These are phyloP conservation scores for Borealophlyctis nickersoniae DNA, from an alignment of 192 early-diverging fungal species.

Conservation along the genomic window DNA sequence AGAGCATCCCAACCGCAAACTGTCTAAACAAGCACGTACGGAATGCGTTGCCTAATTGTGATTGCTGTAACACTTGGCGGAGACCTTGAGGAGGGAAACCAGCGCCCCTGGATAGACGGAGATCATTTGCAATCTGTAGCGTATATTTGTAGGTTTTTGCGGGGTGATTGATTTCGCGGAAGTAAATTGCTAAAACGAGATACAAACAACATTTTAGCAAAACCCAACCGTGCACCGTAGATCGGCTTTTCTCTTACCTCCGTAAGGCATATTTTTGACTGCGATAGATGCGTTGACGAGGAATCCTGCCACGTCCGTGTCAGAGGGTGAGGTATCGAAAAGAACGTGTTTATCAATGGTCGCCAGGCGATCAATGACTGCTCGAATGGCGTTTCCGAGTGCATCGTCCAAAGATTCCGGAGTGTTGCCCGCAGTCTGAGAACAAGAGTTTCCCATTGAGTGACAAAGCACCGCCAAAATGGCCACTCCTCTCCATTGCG, in stretches of 20 bases:
- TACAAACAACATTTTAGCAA: not conserved
- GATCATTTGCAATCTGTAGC: constrained; percentile 53
- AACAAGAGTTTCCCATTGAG: no score
- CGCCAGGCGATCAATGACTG: constrained; percentile 35
- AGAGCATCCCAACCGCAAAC: no score
- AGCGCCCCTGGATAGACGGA: constrained; percentile 32
- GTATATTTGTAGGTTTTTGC: constrained; percentile 47
- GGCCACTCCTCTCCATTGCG: no score
- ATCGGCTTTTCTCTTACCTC: constrained; percentile 45
- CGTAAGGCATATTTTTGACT: constrained; percentile 52
- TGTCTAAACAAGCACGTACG: no score
- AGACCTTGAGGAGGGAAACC: constrained; percentile 50
- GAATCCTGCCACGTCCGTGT: constrained; percentile 11
- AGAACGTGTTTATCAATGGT: constrained; percentile 45
- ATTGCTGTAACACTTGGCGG: constrained; percentile 48
- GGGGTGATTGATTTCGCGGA: constrained; percentile 46
- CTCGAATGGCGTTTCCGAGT: constrained; percentile 34
- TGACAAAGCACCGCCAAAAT: no score
- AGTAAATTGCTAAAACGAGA: constrained; percentile 28
- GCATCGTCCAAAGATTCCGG: no score
- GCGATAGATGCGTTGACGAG: constrained; percentile 25
- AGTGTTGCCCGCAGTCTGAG: no score
- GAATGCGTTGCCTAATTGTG: constrained; percentile 36
- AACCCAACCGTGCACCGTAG: constrained; percentile 34
- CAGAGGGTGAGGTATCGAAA: constrained; percentile 10